phyloP scores from a whole-genome alignment of 2,329 filamentous ascomycete genomes.

The Penicillium sp. region DNA sequence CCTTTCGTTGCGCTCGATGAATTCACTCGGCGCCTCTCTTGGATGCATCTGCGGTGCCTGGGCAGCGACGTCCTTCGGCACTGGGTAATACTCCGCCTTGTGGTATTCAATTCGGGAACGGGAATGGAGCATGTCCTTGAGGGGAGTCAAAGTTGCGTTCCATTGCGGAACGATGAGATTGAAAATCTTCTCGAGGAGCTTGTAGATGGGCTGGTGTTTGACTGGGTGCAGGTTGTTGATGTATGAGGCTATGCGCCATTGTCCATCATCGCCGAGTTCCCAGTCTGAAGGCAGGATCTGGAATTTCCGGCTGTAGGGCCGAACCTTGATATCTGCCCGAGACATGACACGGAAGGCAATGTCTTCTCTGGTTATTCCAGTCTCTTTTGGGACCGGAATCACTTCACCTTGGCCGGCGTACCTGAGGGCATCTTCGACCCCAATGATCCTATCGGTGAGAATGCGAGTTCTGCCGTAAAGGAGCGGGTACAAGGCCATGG shows the following conservation, averaged over 20 bases:
- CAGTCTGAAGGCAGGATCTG: slow-evolving; percentile 42
- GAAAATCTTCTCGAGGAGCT: slow-evolving; percentile 32
- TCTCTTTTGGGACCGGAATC: slow-evolving; percentile 21
- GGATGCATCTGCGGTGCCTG: slow-evolving; percentile 11
- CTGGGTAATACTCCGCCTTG: slow-evolving; percentile 24
- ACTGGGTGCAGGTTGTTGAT: slow-evolving; percentile 42
- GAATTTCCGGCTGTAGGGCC: slow-evolving; percentile 30
- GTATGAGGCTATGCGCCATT: slow-evolving; percentile 33
- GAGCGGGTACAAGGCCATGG: slow-evolving; percentile 57
- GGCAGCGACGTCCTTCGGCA: slow-evolving; percentile 15
- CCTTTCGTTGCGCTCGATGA: slow-evolving; percentile 17
- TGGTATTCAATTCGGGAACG: slow-evolving; percentile 26
- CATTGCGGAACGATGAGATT: slow-evolving; percentile 22
- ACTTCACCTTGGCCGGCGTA: slow-evolving; percentile 21
- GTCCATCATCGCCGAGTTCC: slow-evolving; percentile 23
- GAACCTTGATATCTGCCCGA: slow-evolving; percentile 22
- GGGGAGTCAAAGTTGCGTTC: slow-evolving; percentile 24
- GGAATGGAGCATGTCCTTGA: slow-evolving; percentile 28
- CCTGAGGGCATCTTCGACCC: slow-evolving; percentile 21
- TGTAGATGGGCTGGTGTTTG: slow-evolving; percentile 30
- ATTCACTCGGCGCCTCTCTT: slow-evolving; percentile 19
- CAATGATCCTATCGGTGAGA: slow-evolving; percentile 21
- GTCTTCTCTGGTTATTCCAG: slow-evolving; percentile 26
- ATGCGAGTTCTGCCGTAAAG: slow-evolving; percentile 28
- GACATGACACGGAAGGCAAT: slow-evolving; percentile 25